These are phyloP conservation scores for Pyrenophora tritici-repentis DNA, from an alignment of 2,329 filamentous ascomycete species.

Conservation along the genomic window DNA sequence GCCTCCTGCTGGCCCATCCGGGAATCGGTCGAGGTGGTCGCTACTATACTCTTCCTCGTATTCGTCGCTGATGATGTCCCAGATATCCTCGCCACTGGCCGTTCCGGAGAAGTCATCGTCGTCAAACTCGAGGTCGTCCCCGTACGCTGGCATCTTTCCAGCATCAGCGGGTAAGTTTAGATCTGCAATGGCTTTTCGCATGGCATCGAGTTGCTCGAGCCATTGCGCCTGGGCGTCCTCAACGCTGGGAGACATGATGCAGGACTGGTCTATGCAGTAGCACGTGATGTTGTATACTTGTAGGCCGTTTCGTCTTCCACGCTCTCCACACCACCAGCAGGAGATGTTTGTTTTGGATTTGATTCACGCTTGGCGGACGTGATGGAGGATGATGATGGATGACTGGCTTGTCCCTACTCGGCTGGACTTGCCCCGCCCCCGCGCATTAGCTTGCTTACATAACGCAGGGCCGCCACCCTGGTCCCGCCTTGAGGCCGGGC, in stretches of 20 bases:
- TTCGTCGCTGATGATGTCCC: constrained; percentile 85
- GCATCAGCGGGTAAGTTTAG: constrained; percentile 62
- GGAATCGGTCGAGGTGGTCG: constrained; percentile 64
- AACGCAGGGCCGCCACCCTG: constrained; percentile 8
- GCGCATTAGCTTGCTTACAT: constrained; percentile 27
- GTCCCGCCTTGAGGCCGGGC: constrained; percentile 2
- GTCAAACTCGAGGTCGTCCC: constrained; percentile 65
- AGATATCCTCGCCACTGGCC: constrained; percentile 78
- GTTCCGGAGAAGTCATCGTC: constrained; percentile 67
- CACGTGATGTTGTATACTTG: too few relatives aligned
- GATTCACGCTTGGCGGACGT: constrained; percentile 18
- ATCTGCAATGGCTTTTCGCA: constrained; percentile 82
- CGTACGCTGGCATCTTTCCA: constrained; percentile 56
- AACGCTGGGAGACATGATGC: constrained; percentile 46
- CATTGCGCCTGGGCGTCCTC: constrained; percentile 67
- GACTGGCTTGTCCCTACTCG: constrained; percentile 11
- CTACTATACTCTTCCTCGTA: constrained; percentile 69
- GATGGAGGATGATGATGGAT: constrained; percentile 22
- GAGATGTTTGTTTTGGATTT: not conserved
- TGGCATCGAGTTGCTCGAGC: constrained; percentile 81
- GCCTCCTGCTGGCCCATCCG: constrained; percentile 34
- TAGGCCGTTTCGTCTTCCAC: too few relatives aligned
- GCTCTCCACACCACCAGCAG: too few relatives aligned
- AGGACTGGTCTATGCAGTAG: too few relatives aligned
- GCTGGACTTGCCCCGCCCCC: constrained; percentile 31